These are phyloP conservation scores for Erythrophleum fordii DNA, from an alignment of 306 rosid species.

Conservation along the genomic window DNA sequence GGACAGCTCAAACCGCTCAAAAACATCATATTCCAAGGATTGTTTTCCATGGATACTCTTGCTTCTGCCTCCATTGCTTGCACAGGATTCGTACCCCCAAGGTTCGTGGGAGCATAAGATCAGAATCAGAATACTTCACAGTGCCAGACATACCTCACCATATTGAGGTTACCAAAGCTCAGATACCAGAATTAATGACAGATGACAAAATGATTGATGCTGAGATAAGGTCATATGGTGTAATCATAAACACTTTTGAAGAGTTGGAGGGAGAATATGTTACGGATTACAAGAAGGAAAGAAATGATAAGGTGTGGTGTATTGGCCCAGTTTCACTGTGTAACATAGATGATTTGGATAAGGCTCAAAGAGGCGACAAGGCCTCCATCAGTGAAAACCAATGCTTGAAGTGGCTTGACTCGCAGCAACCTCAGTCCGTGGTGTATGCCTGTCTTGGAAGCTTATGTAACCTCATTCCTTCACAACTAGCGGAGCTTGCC, in stretches of 20 bases:
- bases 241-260: constrained; percentile 52
- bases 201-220: not conserved
- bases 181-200: not conserved
- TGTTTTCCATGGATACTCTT: too few relatives aligned
- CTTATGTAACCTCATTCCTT: constrained; percentile 45
- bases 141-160: constrained; percentile 43
- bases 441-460: constrained; percentile 75
- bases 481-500: constrained; percentile 58
- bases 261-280: constrained; percentile 55
- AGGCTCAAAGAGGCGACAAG: constrained; percentile 61
- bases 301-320: constrained; percentile 55
- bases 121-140: constrained; percentile 34
- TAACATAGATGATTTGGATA: constrained; percentile 49
- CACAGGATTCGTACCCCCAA: constrained; percentile 1
- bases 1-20: too few relatives aligned
- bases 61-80: too few relatives aligned
- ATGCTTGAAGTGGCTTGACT: constrained; percentile 62
- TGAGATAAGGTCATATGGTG: constrained; percentile 49
- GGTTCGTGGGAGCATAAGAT: constrained; percentile 35
- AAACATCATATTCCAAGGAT: too few relatives aligned
- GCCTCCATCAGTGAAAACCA: constrained; percentile 43
- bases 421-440: constrained; percentile 44
- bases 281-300: constrained; percentile 34
- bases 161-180: constrained; percentile 41
- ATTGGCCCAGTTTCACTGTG: constrained; percentile 63